Conservation (phyloP, 805 yeast species). For the Gaillardinia entomophila region DNA sequence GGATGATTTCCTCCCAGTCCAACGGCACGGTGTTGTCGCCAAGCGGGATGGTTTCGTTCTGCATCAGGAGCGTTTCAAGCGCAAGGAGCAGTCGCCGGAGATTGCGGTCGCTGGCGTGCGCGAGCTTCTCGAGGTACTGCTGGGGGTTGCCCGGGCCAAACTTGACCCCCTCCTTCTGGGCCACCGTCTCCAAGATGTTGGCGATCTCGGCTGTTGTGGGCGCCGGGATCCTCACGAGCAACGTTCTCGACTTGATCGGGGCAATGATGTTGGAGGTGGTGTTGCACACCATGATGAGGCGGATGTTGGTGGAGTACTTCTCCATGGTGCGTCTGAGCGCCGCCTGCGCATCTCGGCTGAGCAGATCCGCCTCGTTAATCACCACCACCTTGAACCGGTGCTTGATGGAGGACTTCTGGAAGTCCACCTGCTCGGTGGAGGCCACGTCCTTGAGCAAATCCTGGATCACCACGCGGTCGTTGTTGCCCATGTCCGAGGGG, state of each 20-base stretch:
- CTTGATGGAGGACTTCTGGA: slow-evolving; percentile 39
- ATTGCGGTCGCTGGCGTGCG: slow-evolving; percentile 58
- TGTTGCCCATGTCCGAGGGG: slow-evolving; percentile 94
- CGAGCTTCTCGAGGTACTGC: slow-evolving; percentile 44
- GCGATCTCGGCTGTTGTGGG: slow-evolving; percentile 62
- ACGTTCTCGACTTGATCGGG: slow-evolving; percentile 91
- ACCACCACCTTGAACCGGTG: slow-evolving; percentile 74
- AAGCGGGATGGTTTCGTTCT: slow-evolving; percentile 46
- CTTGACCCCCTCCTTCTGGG: slow-evolving; percentile 47
- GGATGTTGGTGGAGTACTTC: slow-evolving; percentile 80
- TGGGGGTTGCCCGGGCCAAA: slow-evolving; percentile 35
- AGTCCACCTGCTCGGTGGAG: slow-evolving; percentile 92
- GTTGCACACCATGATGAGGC: slow-evolving; percentile 80
- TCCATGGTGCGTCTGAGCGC: slow-evolving; percentile 96
- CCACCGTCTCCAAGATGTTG: slow-evolving; percentile 48
- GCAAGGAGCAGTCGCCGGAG: slow-evolving; percentile 71
- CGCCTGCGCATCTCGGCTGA: slow-evolving; percentile 92
- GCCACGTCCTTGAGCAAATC: slow-evolving; percentile 92
- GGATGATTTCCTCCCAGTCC: slow-evolving; percentile 88
- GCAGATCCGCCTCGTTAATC: slow-evolving; percentile 86
- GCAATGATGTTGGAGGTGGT: slow-evolving; percentile 88
- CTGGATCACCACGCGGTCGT: slow-evolving; percentile 92
- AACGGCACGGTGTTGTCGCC: slow-evolving; percentile 45
- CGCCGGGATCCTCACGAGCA: slow-evolving; percentile 81
- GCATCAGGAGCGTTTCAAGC: slow-evolving; percentile 77